Percentiles rank a stretch among this genome's conserved stretches.
Evolutionary conservation across 75 land plant genomes (phyloP).

Genomic region (Picea glauca): DNA sequence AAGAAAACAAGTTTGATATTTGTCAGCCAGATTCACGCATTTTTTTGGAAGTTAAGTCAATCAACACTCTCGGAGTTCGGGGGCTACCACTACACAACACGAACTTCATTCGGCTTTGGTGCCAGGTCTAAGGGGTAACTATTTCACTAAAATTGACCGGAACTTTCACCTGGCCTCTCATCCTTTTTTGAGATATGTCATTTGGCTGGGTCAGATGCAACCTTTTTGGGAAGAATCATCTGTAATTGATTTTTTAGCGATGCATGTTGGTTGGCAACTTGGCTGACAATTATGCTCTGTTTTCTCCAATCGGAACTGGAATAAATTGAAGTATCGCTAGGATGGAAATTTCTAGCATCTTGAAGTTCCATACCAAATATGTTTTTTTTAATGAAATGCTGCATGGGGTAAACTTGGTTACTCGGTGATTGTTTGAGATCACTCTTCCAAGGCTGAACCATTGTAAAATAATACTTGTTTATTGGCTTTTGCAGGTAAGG

Average conservation of each 20-base stretch:
- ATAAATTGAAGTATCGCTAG: too few relatives aligned
- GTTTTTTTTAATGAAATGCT: neutral
- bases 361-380: neutral
- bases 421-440: neutral
- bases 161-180: too few relatives aligned
- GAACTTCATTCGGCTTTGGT: too few relatives aligned
- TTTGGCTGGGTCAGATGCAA: too few relatives aligned
- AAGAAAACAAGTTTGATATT: neutral
- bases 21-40: too few relatives aligned
- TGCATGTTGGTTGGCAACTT: neutral
- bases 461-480: neutral
- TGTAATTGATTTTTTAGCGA: neutral
- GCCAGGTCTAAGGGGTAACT: too few relatives aligned
- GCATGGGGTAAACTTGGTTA: neutral
- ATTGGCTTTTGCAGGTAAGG: constrained; percentile 51
- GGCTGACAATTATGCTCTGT: neutral
- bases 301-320: neutral
- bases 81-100: too few relatives aligned
- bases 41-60: too few relatives aligned
- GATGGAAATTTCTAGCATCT: neutral
- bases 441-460: neutral
- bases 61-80: too few relatives aligned
- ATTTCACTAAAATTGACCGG: too few relatives aligned
- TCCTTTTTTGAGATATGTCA: too few relatives aligned
- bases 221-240: neutral